Evolutionary conservation across 140 eudicot genomes (phyloP).

Genomic region (Stevia rebaudiana): DNA sequence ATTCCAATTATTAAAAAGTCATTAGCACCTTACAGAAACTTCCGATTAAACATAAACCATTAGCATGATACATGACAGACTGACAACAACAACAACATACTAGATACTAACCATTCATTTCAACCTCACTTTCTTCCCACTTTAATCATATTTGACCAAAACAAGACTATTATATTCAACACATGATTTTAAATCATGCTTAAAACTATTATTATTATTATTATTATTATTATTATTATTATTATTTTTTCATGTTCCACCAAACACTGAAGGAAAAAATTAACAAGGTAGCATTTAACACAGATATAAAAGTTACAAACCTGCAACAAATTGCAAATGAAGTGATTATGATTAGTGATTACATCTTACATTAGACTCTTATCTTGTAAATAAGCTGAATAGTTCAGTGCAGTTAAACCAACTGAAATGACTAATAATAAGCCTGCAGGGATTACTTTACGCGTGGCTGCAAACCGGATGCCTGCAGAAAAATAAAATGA

Average conservation of each 20-base stretch:
- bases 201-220: background rate
- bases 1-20: conserved; percentile 10
- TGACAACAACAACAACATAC: too few relatives aligned
- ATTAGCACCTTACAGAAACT: conserved; percentile 25
- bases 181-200: background rate
- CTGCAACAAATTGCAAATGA: conserved; percentile 2
- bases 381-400: conserved; percentile 40
- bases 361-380: conserved; percentile 25
- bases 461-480: conserved; percentile 39
- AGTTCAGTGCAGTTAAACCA: conserved; percentile 27
- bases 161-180: background rate
- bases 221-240: conserved; percentile 2
- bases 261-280: background rate
- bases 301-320: conserved; percentile 4
- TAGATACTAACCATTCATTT: background rate
- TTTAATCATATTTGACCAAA: conserved; percentile 6
- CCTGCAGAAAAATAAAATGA: conserved; percentile 25
- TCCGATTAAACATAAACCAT: conserved; percentile 1
- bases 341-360: too few relatives aligned
- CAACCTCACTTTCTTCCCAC: background rate
- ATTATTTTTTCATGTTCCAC: conserved; percentile 1
- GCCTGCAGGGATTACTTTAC: conserved; percentile 40
- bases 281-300: background rate
- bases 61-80: conserved; percentile 16
- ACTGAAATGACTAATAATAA: conserved; percentile 36